Evolutionary conservation across 2,329 filamentous ascomycete species (phyloP).

Genomic region (Claviceps lovelessii): DNA sequence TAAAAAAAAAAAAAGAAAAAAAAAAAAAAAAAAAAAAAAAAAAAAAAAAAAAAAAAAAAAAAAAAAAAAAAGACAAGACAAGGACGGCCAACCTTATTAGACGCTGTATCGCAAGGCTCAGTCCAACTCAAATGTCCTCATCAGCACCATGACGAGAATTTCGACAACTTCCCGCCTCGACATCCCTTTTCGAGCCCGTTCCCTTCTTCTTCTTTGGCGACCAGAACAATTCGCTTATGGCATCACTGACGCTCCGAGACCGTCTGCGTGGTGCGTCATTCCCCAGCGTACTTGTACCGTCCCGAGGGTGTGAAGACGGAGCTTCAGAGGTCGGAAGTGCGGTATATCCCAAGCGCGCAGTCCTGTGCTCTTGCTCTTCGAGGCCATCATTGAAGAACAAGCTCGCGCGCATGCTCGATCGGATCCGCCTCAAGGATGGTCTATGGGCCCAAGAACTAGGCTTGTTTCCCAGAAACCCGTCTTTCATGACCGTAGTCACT

Average conservation of each 20-base stretch:
- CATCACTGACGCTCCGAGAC: constrained; percentile 28
- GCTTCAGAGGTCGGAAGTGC: constrained; percentile 14
- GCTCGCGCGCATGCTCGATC: constrained; percentile 37
- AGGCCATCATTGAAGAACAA: constrained; percentile 36
- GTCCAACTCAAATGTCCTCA: neutral
- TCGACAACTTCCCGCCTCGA: constrained; percentile 1
- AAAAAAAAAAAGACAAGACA: neutral
- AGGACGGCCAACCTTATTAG: neutral
- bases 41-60: neutral
- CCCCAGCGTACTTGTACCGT: constrained; percentile 8
- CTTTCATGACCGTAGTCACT: constrained; percentile 42
- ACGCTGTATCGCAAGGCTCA: too few relatives aligned
- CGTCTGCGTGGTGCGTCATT: constrained; percentile 14
- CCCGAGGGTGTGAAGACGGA: constrained; percentile 10
- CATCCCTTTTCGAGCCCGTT: constrained; percentile 5
- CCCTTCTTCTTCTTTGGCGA: constrained; percentile 19
- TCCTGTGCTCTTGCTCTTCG: constrained; percentile 20
- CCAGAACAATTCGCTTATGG: constrained; percentile 26
- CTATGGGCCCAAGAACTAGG: constrained; percentile 25
- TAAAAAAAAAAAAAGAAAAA: too few relatives aligned
- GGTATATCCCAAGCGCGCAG: constrained; percentile 8
- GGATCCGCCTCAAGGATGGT: constrained; percentile 31
- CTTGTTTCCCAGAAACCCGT: constrained; percentile 35
- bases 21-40: neutral
- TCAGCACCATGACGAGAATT: neutral